Evolutionary conservation across 2,329 filamentous ascomycete genomes (phyloP).

Genomic region (Orbilia oligospora): DNA sequence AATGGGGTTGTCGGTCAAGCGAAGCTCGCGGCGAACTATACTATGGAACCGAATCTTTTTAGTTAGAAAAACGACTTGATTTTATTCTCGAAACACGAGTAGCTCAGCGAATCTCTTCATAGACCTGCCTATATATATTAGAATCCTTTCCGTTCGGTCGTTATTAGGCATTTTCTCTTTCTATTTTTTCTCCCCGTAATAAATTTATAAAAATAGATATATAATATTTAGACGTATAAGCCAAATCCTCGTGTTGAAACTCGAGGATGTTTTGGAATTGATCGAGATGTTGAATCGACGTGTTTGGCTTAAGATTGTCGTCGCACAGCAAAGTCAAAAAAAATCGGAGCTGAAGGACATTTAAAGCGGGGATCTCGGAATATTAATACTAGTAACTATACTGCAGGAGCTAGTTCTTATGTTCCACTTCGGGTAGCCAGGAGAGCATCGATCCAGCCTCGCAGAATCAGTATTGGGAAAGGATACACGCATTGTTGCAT

Average conservation of each 20-base stretch:
- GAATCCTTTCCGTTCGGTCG: constrained; percentile 28
- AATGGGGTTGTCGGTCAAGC: constrained; percentile 81
- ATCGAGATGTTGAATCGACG: constrained; percentile 41
- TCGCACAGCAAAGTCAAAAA: not conserved
- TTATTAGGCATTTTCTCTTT: constrained; percentile 21
- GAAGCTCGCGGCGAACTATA: constrained; percentile 77
- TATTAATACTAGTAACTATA: constrained; percentile 22
- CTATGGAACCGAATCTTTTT: not conserved
- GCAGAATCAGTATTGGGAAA: constrained; percentile 9
- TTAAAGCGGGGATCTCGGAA: not conserved
- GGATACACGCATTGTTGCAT: constrained; percentile 15
- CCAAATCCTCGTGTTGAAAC: constrained; percentile 20
- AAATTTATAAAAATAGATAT: too few species aligned
- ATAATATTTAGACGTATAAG: too few species aligned
- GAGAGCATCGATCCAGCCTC: not conserved
- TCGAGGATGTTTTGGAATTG: not conserved
- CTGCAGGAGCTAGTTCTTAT: not conserved
- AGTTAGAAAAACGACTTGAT: not conserved
- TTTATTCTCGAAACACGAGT: not conserved
- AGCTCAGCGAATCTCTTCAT: too few species aligned
- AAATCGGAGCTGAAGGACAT: not conserved
- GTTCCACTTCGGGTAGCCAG: not conserved
- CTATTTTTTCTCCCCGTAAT: not conserved
- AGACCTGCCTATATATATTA: constrained; percentile 42
- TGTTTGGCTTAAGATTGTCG: not conserved